These are phyloP conservation scores for Kluyveromyces aestuarii DNA, from an alignment of 805 yeast species.

Conservation along the genomic window DNA sequence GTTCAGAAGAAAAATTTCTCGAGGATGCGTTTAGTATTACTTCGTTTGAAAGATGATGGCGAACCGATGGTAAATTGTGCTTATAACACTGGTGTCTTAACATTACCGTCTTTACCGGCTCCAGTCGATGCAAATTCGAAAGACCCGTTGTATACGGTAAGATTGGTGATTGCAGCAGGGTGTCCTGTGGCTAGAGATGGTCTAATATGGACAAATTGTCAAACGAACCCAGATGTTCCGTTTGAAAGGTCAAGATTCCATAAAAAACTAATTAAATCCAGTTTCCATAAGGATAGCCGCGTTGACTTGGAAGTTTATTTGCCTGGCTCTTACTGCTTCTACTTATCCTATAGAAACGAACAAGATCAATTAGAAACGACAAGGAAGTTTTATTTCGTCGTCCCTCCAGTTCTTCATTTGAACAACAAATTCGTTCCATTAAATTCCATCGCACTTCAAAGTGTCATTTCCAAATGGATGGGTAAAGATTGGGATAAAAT, in stretches of 20 bases:
- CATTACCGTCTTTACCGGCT: conserved; percentile 32
- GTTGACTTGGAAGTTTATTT: conserved; percentile 51
- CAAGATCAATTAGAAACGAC: conserved; percentile 38
- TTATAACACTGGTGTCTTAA: conserved; percentile 31
- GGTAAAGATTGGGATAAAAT: conserved; percentile 69
- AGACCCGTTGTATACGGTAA: conserved; percentile 40
- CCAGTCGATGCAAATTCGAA: conserved; percentile 31
- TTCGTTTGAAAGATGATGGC: conserved; percentile 29
- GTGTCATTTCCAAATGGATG: conserved; percentile 87
- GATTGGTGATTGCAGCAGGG: conserved; percentile 66
- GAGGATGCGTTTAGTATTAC: conserved; percentile 25
- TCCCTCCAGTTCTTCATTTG: conserved; percentile 64
- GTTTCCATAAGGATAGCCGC: conserved; percentile 54
- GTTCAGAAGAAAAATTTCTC: no score
- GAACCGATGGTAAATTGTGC: conserved; percentile 26
- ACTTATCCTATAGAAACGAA: conserved; percentile 44
- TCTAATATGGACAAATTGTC: conserved; percentile 63
- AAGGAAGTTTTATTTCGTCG: conserved; percentile 61
- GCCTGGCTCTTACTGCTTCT: conserved; percentile 79
- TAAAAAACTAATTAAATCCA: conserved; percentile 40
- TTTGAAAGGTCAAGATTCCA: conserved; percentile 53
- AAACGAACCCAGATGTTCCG: conserved; percentile 32
- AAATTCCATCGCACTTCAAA: conserved; percentile 72
- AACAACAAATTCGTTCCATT: conserved; percentile 52
- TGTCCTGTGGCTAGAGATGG: conserved; percentile 66